Evolutionary conservation across 129 eudicot genomes (phyloP).

Genomic region (Apium graveolens): DNA sequence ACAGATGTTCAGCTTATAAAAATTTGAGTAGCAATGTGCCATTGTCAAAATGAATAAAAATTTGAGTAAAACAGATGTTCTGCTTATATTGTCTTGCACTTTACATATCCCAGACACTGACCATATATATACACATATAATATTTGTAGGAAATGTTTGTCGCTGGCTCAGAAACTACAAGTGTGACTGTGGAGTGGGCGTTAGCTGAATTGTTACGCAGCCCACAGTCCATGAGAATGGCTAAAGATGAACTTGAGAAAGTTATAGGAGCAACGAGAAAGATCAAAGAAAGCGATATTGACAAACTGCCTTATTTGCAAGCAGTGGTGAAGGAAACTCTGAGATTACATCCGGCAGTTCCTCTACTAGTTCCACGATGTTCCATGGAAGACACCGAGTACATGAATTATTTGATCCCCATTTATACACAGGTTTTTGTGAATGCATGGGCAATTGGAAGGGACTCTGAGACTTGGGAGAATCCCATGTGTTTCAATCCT

Average conservation of each 20-base stretch:
- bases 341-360: conserved; percentile 15
- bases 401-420: conserved; percentile 15
- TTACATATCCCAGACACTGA: not conserved
- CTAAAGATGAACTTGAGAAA: conserved; percentile 7
- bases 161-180: conserved; percentile 21
- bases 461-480: conserved; percentile 15
- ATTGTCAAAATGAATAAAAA: too few species aligned
- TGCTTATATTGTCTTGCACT: too few species aligned
- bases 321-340: conserved; percentile 22
- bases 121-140: not conserved
- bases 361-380: conserved; percentile 14
- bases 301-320: conserved; percentile 10
- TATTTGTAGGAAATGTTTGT: conserved; percentile 15
- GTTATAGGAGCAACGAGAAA: conserved; percentile 9
- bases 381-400: conserved; percentile 14
- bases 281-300: conserved; percentile 13
- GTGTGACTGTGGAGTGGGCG: conserved; percentile 18
- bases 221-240: conserved; percentile 1
- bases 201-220: conserved; percentile 10
- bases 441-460: conserved; percentile 23
- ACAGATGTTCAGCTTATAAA: too few species aligned
- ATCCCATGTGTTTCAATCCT: conserved; percentile 17
- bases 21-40: too few species aligned
- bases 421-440: conserved; percentile 16
- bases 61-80: too few species aligned